These are phyloP conservation scores for Salix exigua DNA, from an alignment of 345 rosid genomes.

Conservation along the genomic window DNA sequence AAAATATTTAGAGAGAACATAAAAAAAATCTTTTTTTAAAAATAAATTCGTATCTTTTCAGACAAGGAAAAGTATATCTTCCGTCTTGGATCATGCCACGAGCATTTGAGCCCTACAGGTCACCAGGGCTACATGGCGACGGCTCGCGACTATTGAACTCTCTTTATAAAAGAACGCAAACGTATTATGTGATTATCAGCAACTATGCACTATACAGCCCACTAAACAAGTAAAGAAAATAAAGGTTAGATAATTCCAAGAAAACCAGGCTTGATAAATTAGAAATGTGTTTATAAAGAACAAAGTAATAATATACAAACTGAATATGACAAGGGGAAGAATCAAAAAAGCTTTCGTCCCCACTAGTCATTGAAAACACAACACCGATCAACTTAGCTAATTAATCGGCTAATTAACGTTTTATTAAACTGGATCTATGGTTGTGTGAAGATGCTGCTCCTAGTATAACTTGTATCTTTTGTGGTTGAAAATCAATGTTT, in stretches of 20 bases:
- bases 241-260: background rate
- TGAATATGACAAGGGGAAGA: background rate
- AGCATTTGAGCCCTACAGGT: too few species aligned
- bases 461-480: background rate
- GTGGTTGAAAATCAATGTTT: background rate
- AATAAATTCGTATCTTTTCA: too few species aligned
- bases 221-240: background rate
- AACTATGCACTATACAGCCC: too few species aligned
- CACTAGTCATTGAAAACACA: background rate
- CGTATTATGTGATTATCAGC: too few species aligned
- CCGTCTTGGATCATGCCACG: too few species aligned
- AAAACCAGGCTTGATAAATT: background rate
- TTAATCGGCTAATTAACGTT: background rate
- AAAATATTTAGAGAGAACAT: too few species aligned
- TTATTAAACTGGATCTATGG: background rate
- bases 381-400: background rate
- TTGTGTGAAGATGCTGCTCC: background rate
- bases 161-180: too few species aligned
- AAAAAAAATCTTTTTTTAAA: too few species aligned
- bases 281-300: background rate
- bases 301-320: background rate
- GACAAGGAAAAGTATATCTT: too few species aligned
- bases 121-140: too few species aligned
- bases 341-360: background rate
- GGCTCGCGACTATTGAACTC: too few species aligned